A percentile compares a stretch with the other conserved stretches of the same genome.
Conservation (phyloP, 106 monocot species). For the Dioscorea dumetorum region DNA sequence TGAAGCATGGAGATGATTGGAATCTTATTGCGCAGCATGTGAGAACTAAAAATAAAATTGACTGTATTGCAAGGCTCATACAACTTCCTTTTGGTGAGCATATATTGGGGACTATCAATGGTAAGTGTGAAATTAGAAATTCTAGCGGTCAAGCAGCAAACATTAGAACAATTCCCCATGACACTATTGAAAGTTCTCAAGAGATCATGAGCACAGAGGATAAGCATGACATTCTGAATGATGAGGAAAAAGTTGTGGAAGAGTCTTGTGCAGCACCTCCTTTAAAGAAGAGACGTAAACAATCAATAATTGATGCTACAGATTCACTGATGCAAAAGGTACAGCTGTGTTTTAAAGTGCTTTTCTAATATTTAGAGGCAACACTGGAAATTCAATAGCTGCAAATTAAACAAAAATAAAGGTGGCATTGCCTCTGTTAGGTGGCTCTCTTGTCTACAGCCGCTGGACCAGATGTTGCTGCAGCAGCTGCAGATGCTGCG, state of each 20-base stretch:
- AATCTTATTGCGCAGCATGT: conserved; percentile 90
- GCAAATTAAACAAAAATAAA: background rate
- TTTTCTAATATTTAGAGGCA: background rate
- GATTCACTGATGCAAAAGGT: conserved; percentile 72
- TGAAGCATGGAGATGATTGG: conserved; percentile 93
- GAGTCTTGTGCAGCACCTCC: conserved; percentile 24
- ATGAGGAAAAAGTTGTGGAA: conserved; percentile 23
- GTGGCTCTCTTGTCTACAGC: conserved; percentile 65
- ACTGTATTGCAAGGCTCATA: conserved; percentile 79
- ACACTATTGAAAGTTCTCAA: conserved; percentile 13
- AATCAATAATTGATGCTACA: conserved; percentile 30
- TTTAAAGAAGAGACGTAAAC: conserved; percentile 42
- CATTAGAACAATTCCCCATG: conserved; percentile 8
- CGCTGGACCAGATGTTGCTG: conserved; percentile 51
- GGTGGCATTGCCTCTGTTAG: conserved; percentile 30
- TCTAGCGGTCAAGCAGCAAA: conserved; percentile 7
- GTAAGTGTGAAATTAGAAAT: conserved; percentile 26
- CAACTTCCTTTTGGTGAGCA: conserved; percentile 88
- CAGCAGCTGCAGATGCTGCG: conserved; percentile 70
- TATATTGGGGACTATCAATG: conserved; percentile 31
- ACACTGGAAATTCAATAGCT: background rate
- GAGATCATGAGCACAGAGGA: conserved; percentile 7
- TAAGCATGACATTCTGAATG: conserved; percentile 4
- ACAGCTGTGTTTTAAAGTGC: background rate
- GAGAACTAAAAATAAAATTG: conserved; percentile 64